Evolutionary conservation across 306 rosid species (phyloP).

Genomic region (Castanospermum australe): DNA sequence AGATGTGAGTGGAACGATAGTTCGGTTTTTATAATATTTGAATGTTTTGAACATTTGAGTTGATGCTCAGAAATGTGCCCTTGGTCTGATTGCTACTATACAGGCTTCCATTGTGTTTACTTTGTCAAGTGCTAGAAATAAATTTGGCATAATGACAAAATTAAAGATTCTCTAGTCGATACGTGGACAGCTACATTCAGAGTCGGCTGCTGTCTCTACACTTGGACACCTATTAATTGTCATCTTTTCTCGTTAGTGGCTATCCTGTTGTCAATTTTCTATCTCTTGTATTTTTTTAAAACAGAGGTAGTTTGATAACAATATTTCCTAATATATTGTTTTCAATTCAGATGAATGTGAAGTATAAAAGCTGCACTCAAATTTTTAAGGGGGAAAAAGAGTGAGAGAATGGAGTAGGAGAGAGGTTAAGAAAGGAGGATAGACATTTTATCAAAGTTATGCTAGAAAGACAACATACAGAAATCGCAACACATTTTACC

Average conservation of each 20-base stretch:
- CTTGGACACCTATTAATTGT: not conserved
- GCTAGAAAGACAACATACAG: too few relatives aligned
- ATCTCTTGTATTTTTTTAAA: not conserved
- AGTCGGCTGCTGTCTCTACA: not conserved
- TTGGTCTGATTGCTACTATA: not conserved
- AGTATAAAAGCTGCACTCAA: not conserved
- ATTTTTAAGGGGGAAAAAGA: too few relatives aligned
- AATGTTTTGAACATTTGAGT: too few relatives aligned
- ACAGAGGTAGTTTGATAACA: too few relatives aligned
- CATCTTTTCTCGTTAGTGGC: not conserved
- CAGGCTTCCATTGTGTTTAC: not conserved
- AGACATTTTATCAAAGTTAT: too few relatives aligned
- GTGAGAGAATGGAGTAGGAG: too few relatives aligned
- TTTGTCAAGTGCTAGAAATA: not conserved
- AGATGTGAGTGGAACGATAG: too few relatives aligned
- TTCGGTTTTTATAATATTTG: too few relatives aligned
- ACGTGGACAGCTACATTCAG: not conserved
- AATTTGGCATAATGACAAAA: not conserved
- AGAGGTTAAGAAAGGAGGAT: too few relatives aligned
- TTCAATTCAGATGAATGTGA: too few relatives aligned
- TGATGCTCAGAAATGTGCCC: not conserved
- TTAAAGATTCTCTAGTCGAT: not conserved
- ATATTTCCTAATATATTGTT: too few relatives aligned
- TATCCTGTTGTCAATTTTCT: not conserved
- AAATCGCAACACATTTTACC: too few relatives aligned